Percentiles rank a stretch among this genome's conserved stretches.
Conservation (phyloP, 495 filamentous ascomycete genomes). For the Margaritispora aquatica region DNA sequence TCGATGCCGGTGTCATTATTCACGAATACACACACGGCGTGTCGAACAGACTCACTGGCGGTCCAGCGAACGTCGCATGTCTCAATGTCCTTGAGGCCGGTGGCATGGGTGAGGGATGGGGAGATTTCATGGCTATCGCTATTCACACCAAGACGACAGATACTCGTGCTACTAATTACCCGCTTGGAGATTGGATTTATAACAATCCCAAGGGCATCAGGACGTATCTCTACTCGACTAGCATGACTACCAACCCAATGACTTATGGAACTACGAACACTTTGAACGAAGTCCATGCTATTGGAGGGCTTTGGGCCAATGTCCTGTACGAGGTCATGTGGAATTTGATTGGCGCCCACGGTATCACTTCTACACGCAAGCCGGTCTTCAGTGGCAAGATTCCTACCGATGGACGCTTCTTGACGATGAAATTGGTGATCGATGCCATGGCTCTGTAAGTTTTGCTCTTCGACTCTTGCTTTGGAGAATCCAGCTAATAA, state of each 20-base stretch:
- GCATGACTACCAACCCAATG: background rate
- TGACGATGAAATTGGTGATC: background rate
- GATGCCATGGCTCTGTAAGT: background rate
- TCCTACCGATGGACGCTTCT: background rate
- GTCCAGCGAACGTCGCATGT: background rate
- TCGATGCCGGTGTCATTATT: background rate
- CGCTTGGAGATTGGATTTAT: background rate
- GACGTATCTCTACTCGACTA: background rate
- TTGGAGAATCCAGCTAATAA: background rate
- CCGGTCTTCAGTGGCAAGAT: background rate
- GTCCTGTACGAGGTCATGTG: background rate
- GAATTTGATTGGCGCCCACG: background rate
- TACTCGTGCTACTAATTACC: background rate
- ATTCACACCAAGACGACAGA: background rate
- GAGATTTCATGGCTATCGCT: background rate
- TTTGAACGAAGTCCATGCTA: background rate
- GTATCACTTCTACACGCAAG: background rate
- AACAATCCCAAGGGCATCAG: background rate
- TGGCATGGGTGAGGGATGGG: slow-evolving; percentile 1
- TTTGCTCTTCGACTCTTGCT: background rate
- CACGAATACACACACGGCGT: slow-evolving; percentile 1
- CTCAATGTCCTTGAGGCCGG: background rate
- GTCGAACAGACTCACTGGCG: background rate
- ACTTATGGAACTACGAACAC: background rate
- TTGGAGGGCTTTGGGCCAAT: background rate